Evolutionary conservation across 495 filamentous ascomycete genomes (phyloP).

Genomic region (Penicillium alfredii): DNA sequence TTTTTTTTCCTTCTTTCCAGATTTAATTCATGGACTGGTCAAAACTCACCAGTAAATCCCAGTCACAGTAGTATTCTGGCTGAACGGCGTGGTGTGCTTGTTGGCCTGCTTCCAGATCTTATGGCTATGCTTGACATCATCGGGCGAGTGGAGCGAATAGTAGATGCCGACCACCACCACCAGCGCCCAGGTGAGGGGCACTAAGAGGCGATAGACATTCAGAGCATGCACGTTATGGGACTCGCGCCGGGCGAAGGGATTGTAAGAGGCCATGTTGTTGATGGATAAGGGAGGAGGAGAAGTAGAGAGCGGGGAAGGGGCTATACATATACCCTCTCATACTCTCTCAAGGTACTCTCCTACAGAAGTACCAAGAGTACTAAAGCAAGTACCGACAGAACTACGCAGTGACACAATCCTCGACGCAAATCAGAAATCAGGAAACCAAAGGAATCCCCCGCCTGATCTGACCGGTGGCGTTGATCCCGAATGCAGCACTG

Average conservation of each 20-base stretch:
- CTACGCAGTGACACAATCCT: too few species aligned
- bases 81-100: conserved; percentile 63
- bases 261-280: conserved; percentile 40
- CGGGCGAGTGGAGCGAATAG: conserved; percentile 58
- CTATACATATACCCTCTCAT: not conserved
- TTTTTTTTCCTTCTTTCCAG: too few species aligned
- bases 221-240: conserved; percentile 47
- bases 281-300: not conserved
- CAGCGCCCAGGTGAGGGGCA: conserved; percentile 65
- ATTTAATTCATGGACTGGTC: not conserved
- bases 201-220: conserved; percentile 59
- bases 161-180: conserved; percentile 61
- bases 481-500: too few species aligned
- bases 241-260: conserved; percentile 63
- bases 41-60: conserved; percentile 68
- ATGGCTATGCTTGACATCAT: conserved; percentile 51
- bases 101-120: conserved; percentile 66
- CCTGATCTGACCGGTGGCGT: too few species aligned
- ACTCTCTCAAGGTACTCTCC: too few species aligned
- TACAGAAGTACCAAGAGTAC: conserved; percentile 1
- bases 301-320: not conserved
- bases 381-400: too few species aligned
- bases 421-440: too few species aligned
- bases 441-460: too few species aligned
- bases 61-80: conserved; percentile 62